Percentiles rank a stretch among this genome's conserved stretches.
Conservation (phyloP, 2,329 filamentous ascomycete genomes). For the Massarina eburnea region DNA sequence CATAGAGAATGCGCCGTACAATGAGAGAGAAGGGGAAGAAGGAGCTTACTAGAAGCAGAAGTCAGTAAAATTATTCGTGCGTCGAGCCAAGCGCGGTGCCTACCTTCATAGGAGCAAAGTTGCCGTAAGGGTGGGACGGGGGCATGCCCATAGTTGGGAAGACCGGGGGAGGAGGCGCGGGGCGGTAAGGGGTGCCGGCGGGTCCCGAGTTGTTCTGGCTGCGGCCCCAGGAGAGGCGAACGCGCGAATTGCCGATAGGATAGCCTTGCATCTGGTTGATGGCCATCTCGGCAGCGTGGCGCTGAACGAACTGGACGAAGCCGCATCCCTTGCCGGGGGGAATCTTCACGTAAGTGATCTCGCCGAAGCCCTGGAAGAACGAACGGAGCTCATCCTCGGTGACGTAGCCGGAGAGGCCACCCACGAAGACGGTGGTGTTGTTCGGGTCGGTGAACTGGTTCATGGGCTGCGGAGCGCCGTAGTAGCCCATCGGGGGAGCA, state of each 20-base stretch:
- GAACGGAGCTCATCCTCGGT: constrained; percentile 99
- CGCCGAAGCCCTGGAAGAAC: constrained; percentile 99
- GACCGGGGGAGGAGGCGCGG: constrained; percentile 79
- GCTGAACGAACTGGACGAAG: constrained; percentile 98
- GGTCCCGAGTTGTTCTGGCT: constrained; percentile 98
- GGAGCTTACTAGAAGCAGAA: constrained; percentile 38
- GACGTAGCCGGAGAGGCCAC: constrained; percentile 94
- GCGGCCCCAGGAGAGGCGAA: constrained; percentile 95
- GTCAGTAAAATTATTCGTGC: constrained; percentile 10
- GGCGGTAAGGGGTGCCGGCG: constrained; percentile 94
- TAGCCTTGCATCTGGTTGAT: constrained; percentile 99
- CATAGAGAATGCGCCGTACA: constrained; percentile 38
- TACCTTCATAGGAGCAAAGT: constrained; percentile 70
- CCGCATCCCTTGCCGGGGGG: constrained; percentile 98
- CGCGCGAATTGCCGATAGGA: constrained; percentile 96
- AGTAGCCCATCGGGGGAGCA: constrained; percentile 66
- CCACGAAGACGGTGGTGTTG: constrained; percentile 99
- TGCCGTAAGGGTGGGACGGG: constrained; percentile 62
- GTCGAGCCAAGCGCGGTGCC: constrained; percentile 7
- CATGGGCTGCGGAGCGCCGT: constrained; percentile 76
- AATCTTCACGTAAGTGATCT: constrained; percentile 99
- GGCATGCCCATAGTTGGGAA: constrained; percentile 71
- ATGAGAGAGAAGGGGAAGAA: constrained; percentile 37
- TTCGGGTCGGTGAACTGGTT: constrained; percentile 99
- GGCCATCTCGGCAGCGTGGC: constrained; percentile 98